phyloP scores from a whole-genome alignment of 2,329 filamentous ascomycete species.

The Trichoderma cornu-damae region DNA sequence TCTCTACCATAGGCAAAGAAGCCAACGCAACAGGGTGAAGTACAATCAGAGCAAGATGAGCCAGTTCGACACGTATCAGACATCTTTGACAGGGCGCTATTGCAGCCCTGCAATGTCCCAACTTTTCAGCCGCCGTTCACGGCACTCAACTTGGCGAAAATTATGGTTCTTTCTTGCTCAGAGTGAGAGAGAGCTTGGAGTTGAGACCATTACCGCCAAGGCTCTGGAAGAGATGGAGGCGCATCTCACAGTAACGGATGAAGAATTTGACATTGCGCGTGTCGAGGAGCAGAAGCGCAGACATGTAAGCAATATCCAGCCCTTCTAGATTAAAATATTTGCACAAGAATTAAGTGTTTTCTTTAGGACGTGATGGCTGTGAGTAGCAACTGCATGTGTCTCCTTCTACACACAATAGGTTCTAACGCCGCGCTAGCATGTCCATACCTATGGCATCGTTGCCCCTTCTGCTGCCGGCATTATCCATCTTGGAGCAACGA shows the following conservation, averaged over 20 bases:
- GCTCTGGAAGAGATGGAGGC: constrained; percentile 72
- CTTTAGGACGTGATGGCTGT: constrained; percentile 54
- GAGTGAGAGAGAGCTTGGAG: constrained; percentile 72
- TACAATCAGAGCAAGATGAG: too few relatives aligned
- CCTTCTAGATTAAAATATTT: too few relatives aligned
- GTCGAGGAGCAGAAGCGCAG: constrained; percentile 70
- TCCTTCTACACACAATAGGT: too few relatives aligned
- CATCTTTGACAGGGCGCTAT: constrained; percentile 67
- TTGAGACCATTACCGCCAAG: constrained; percentile 63
- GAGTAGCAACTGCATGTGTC: too few relatives aligned
- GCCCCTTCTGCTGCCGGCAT: constrained; percentile 76
- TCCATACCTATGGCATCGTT: constrained; percentile 67
- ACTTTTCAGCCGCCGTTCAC: constrained; percentile 72
- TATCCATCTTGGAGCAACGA: constrained; percentile 63
- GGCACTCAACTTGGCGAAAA: constrained; percentile 74
- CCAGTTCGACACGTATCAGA: constrained; percentile 47
- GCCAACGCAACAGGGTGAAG: too few relatives aligned
- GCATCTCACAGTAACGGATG: constrained; percentile 69
- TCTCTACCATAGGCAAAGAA: too few relatives aligned
- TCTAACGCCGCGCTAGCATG: too few relatives aligned
- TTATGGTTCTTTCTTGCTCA: constrained; percentile 84
- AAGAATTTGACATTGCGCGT: constrained; percentile 68
- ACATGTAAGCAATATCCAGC: too few relatives aligned
- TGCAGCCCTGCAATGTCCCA: constrained; percentile 68
- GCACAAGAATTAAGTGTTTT: too few relatives aligned